Percentiles rank a stretch among this genome's conserved stretches.
Evolutionary conservation across 2,329 filamentous ascomycete species (phyloP).

Genomic region (Elsinoe fawcettii): DNA sequence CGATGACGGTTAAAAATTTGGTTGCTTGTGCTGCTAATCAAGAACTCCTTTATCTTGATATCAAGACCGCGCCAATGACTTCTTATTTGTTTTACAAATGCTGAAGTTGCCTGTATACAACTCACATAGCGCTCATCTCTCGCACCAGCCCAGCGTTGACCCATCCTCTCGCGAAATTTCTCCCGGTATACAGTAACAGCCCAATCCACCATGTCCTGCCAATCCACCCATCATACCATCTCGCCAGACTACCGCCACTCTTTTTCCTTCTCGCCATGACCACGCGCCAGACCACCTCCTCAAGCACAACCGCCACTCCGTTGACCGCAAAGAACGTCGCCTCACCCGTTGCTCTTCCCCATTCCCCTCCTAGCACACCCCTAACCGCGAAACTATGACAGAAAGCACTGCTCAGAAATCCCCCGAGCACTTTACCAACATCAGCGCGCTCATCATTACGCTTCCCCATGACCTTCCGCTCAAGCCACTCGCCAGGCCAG

Average conservation of each 20-base stretch:
- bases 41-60: no score
- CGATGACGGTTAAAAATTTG: no score
- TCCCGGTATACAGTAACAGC: conserved; percentile 33
- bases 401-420: conserved; percentile 35
- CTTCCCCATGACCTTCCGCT: conserved; percentile 35
- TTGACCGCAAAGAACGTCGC: conserved; percentile 29
- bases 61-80: no score
- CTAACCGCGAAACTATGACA: conserved; percentile 37
- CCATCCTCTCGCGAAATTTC: conserved; percentile 39
- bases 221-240: conserved; percentile 29
- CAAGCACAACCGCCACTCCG: conserved; percentile 25
- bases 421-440: conserved; percentile 38
- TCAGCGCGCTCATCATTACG: conserved; percentile 30
- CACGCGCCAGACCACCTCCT: conserved; percentile 23
- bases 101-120: not conserved
- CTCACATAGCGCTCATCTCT: conserved; percentile 30
- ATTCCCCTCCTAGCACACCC: conserved; percentile 34
- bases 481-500: conserved; percentile 39
- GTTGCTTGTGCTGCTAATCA: no score
- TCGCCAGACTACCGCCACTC: conserved; percentile 18
- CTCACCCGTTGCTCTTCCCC: conserved; percentile 27
- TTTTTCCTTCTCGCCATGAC: conserved; percentile 21
- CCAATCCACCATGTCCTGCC: conserved; percentile 37
- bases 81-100: no score
- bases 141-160: conserved; percentile 35